Conservation (phyloP, 78 protist species). For the Speleostelium caveatum region DNA sequence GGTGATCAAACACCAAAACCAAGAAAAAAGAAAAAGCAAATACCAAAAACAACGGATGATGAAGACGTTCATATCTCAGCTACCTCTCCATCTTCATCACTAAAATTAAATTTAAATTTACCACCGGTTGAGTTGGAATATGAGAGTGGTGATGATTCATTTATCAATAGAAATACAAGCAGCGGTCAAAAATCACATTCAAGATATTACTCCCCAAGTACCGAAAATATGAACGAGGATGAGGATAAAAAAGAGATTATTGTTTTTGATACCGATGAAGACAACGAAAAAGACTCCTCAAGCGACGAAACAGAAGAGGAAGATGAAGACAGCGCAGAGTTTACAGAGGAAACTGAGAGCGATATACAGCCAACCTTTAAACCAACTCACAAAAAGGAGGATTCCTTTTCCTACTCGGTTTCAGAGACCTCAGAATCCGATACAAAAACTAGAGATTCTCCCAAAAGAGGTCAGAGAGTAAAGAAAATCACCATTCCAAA, state of each 20-base stretch:
- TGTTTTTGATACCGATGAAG: background rate
- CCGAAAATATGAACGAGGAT: background rate
- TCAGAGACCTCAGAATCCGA: slow-evolving; percentile 39
- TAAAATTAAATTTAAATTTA: background rate
- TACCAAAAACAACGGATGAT: background rate
- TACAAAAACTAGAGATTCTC: background rate
- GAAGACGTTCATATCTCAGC: too few relatives aligned
- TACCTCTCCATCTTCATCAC: background rate
- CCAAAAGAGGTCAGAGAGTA: too few relatives aligned
- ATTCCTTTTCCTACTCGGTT: slow-evolving; percentile 2
- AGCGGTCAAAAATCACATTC: background rate
- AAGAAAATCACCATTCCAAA: too few relatives aligned
- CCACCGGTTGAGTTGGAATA: slow-evolving; percentile 37
- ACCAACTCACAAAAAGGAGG: background rate
- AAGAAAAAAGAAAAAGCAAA: slow-evolving; percentile 21
- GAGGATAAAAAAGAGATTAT: slow-evolving; percentile 1
- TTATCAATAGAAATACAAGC: background rate
- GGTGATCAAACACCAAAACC: background rate
- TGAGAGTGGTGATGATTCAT: slow-evolving; percentile 22
- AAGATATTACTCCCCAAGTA: background rate
- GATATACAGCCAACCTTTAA: background rate
- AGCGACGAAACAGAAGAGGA: background rate
- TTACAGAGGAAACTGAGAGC: slow-evolving; percentile 15
- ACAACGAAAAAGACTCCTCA: background rate
- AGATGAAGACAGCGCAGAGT: background rate